Evolutionary conservation across 2,329 filamentous ascomycete species (phyloP).

Genomic region (Akanthomyces lecanii): DNA sequence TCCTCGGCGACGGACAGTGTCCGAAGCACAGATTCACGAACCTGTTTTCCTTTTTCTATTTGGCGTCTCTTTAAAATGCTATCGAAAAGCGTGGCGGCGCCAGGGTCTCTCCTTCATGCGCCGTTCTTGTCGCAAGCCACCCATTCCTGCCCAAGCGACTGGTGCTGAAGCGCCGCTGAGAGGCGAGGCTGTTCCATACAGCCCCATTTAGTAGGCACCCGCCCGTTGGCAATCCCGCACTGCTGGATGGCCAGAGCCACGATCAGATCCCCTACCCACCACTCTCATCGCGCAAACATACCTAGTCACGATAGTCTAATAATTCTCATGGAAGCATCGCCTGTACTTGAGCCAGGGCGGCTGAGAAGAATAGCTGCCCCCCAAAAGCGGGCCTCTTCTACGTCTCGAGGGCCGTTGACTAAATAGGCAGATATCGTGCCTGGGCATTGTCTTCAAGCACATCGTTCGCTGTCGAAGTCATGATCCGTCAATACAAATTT

Average conservation of each 20-base stretch:
- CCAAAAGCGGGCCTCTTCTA: too few species aligned
- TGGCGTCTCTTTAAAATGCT: too few species aligned
- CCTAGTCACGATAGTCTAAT: too few species aligned
- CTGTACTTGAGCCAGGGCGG: too few species aligned
- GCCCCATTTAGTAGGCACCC: constrained; percentile 1
- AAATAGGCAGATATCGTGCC: too few species aligned
- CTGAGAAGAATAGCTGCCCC: too few species aligned
- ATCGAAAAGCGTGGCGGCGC: neutral
- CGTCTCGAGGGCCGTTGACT: too few species aligned
- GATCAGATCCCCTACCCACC: neutral
- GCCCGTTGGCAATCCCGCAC: neutral
- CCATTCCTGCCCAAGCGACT: neutral
- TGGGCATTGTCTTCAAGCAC: too few species aligned
- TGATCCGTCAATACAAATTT: too few species aligned
- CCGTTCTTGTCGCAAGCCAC: neutral
- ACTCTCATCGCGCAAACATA: neutral
- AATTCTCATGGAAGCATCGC: neutral
- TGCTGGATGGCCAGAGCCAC: neutral
- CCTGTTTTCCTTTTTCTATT: neutral
- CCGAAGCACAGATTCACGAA: neutral
- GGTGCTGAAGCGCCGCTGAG: neutral
- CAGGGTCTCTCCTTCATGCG: neutral
- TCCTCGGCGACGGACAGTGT: constrained; percentile 3
- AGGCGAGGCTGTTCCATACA: constrained; percentile 10
- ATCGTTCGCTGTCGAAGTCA: too few species aligned